These are phyloP conservation scores for Gynandropsis gynandra DNA, from an alignment of 345 rosid species.

Conservation along the genomic window DNA sequence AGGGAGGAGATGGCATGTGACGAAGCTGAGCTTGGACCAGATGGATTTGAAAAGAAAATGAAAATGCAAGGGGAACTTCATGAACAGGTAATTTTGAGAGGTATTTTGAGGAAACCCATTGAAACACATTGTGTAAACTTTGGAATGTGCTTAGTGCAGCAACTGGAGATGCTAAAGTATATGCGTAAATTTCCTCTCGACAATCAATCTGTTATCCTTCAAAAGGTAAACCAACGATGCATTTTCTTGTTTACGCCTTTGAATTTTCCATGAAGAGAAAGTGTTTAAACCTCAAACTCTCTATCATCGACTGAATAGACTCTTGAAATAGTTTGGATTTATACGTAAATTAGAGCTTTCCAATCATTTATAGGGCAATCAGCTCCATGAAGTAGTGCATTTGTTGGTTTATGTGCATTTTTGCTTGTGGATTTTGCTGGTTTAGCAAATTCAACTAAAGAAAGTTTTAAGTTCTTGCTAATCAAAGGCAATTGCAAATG, in stretches of 20 bases:
- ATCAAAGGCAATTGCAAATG: no score
- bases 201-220: slow-evolving; percentile 62
- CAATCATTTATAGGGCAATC: no score
- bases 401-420: no score
- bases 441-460: no score
- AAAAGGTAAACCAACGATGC: slow-evolving; percentile 35
- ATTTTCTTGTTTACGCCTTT: background rate
- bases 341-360: no score
- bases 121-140: background rate
- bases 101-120: no score
- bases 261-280: background rate
- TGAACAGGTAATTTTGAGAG: slow-evolving; percentile 57
- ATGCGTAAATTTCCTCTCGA: slow-evolving; percentile 65
- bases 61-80: slow-evolving; percentile 43
- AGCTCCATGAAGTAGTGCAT: no score
- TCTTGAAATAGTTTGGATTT: no score
- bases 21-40: slow-evolving; percentile 74
- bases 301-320: no score
- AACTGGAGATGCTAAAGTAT: slow-evolving; percentile 75
- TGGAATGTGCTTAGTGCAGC: slow-evolving; percentile 33
- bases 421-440: no score
- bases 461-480: no score
- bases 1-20: slow-evolving; percentile 77
- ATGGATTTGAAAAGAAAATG: slow-evolving; percentile 51
- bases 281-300: background rate